Evolutionary conservation across 2,329 filamentous ascomycete genomes (phyloP), one percentile per base, ranked within the genome.

Genomic region (Zymoseptoria tritici): DNA sequence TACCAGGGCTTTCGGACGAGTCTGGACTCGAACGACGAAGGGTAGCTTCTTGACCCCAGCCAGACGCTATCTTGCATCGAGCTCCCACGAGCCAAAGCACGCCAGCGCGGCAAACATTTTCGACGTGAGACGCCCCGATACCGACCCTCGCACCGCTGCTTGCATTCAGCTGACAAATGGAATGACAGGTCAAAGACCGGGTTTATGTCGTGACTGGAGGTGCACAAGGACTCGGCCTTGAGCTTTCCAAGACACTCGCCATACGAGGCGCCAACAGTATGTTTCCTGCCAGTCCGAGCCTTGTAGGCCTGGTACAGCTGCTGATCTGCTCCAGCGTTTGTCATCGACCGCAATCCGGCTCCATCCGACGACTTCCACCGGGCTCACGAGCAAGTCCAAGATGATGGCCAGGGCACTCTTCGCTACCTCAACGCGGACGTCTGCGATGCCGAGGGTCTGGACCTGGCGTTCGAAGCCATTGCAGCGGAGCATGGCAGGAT

Each of bases 371-470:
- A 79, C 53, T 81, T 79, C 67, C 59, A 69, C 20, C 67, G 69
- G 9, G 75, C 75, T 2, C 68, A 77, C 62, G 66, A 74, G 49
- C 72, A 73, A 49, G 67, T 75, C 26, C 62, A 72, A 19, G 65
- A 63, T 4, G 62, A 74, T 51, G 75, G 72, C 60, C 74, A 75
- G 55, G 75, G 77, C 31, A 71, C 66, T 8, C 67, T 82, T 6
- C 72, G 77, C 54, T 82, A 81, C 68, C 70, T 74, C 51, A 75
- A 74, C 9, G 74, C 81, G 46, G 80, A 82, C 59, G 77, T 81
- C 9, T 74, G 75, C 46, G 70, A 80, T 62, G 68, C 70, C 20
- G 49, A 62, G 1, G 61, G 68, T 11, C 60, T 73, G 24, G 63
- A 71, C 26, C 53, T 57, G 0, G 60, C 66, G 11, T 62, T 74